These are phyloP conservation scores for Adansonia grandidieri DNA, from an alignment of 441 rosid genomes.

Conservation along the genomic window DNA sequence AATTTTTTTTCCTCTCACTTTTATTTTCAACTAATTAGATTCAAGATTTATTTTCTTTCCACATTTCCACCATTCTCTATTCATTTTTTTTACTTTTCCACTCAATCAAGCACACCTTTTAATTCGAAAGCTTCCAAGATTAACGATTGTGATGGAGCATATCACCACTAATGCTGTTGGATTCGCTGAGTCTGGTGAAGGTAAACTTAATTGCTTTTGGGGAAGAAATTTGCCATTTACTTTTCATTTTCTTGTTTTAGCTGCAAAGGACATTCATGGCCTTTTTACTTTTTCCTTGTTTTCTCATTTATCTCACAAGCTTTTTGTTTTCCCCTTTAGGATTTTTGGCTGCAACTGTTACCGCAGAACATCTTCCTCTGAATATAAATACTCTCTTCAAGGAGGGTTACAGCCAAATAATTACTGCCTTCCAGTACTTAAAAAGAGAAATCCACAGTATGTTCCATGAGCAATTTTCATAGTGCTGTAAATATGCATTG, in stretches of 20 bases:
- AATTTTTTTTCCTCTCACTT: too few species aligned
- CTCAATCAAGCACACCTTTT: constrained; percentile 32
- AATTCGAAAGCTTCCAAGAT: constrained; percentile 66
- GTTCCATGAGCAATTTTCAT: constrained; percentile 22
- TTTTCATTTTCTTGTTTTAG: constrained; percentile 6
- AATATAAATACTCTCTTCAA: constrained; percentile 80
- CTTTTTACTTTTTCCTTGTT: neutral
- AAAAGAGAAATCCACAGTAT: constrained; percentile 83
- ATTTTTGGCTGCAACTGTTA: constrained; percentile 83
- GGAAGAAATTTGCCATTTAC: neutral
- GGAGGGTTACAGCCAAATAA: constrained; percentile 92
- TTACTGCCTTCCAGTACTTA: constrained; percentile 93
- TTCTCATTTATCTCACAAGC: constrained; percentile 15
- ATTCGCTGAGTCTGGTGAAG: constrained; percentile 87
- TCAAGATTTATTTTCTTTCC: too few species aligned
- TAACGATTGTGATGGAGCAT: constrained; percentile 94
- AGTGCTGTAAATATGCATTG: neutral
- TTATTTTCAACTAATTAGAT: too few species aligned
- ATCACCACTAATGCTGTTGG: constrained; percentile 86
- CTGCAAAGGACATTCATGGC: neutral
- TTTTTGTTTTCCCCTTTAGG: constrained; percentile 43
- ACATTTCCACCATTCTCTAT: too few species aligned
- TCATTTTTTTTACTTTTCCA: too few species aligned
- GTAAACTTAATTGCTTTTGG: constrained; percentile 38
- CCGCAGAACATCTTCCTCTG: constrained; percentile 92